Evolutionary conservation across 1,139 yeast genomes (phyloP).

Genomic region (Scheffersomyces stambukii): DNA sequence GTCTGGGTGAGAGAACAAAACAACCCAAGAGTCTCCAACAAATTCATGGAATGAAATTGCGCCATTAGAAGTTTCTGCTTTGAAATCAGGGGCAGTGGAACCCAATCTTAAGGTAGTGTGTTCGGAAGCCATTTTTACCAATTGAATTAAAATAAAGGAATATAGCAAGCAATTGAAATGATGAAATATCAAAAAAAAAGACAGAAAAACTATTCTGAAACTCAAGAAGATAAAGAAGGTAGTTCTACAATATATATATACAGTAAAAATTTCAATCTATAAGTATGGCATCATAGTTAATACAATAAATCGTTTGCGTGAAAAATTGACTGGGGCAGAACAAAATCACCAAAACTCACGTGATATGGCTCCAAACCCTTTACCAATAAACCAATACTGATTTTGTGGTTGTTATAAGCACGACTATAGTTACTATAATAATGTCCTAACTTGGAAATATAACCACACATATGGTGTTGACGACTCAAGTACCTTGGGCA

Average conservation of each 20-base stretch:
- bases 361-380: constrained; percentile 10
- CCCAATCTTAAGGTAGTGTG: constrained; percentile 42
- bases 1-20: constrained; percentile 82
- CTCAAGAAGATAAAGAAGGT: too few species aligned
- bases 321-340: not conserved
- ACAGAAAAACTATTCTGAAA: constrained; percentile 1
- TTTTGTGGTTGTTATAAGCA: too few species aligned
- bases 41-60: constrained; percentile 72
- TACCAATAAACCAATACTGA: too few species aligned
- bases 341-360: constrained; percentile 14
- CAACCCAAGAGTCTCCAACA: constrained; percentile 72
- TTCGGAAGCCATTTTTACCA: constrained; percentile 4
- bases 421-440: too few species aligned
- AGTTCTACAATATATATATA: too few species aligned
- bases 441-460: too few species aligned
- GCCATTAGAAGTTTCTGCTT: constrained; percentile 70
- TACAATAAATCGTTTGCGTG: not conserved
- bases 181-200: not conserved
- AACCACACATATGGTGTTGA: too few species aligned
- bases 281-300: not conserved
- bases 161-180: not conserved
- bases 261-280: constrained; percentile 1
- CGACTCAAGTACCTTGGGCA: too few species aligned
- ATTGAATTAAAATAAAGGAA: not conserved
- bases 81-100: constrained; percentile 76